Percentiles rank a stretch among this genome's conserved stretches.
phyloP scores from a whole-genome alignment of 2,329 filamentous ascomycete genomes.

The Phoma sp. region DNA sequence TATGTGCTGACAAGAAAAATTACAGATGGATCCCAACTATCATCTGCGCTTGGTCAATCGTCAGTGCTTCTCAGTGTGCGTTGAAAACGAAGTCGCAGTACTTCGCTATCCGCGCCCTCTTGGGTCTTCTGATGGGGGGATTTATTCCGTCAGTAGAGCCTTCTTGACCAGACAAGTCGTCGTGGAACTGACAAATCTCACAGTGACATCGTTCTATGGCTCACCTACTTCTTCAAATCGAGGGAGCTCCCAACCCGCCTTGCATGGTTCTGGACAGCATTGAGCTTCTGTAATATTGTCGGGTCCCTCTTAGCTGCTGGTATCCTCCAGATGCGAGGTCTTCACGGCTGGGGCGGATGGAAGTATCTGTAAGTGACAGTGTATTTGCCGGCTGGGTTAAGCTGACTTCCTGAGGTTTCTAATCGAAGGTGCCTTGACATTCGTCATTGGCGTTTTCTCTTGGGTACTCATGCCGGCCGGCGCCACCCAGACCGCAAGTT shows the following conservation, averaged over 20 bases:
- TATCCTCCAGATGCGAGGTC: constrained; percentile 51
- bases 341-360: constrained; percentile 53
- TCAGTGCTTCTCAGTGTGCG: constrained; percentile 46
- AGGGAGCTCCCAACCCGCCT: constrained; percentile 51
- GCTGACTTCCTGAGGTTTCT: constrained; percentile 46
- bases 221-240: constrained; percentile 51
- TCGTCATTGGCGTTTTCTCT: constrained; percentile 59
- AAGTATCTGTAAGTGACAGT: constrained; percentile 26
- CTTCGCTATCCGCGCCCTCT: constrained; percentile 47
- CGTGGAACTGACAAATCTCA: constrained; percentile 37
- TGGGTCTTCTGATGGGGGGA: constrained; percentile 48
- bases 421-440: constrained; percentile 62
- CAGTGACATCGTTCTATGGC: constrained; percentile 49
- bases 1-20: neutral
- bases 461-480: constrained; percentile 62
- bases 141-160: constrained; percentile 30
- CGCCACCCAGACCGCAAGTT: constrained; percentile 58
- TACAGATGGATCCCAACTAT: constrained; percentile 46
- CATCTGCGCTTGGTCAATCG: constrained; percentile 44
- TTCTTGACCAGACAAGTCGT: neutral
- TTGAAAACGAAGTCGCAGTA: constrained; percentile 44
- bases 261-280: constrained; percentile 52
- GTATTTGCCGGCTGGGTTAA: neutral
- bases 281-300: constrained; percentile 46
- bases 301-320: constrained; percentile 49